Evolutionary conservation across 106 monocot species (phyloP), one percentile per base, ranked within the genome.

Genomic region (Ottelia alismoides): DNA sequence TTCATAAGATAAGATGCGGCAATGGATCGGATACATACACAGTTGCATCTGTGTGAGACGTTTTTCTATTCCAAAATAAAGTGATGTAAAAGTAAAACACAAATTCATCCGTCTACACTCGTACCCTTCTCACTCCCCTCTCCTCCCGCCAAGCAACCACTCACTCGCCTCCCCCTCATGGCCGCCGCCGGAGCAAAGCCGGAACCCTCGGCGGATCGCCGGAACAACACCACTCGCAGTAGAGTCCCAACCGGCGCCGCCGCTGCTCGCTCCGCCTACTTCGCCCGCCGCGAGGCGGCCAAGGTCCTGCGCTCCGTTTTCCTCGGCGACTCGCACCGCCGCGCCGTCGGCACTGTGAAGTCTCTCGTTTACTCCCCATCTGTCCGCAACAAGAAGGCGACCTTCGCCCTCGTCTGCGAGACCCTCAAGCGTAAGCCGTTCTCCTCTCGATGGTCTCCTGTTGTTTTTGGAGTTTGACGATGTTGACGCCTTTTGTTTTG

Each of bases 241-340:
- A 26, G 55, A 31, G 31, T 7, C 18, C 6, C 3, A 28, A 51
- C 4, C 20, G 27, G 28, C 45, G 45, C 19, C 51, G 74, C 70
- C 45, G 66, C 66, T 17, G 84, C 74, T 50, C 68, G 96, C 0
- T 70, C 96, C 19, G 83, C 87, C 30, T 77, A 77, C 76, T 93
- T 93, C 59, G 92, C 92, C 9, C 69, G 96, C 58, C 69, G 96
- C 27, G 96, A 98, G 76, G 96, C 96, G 32, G 96, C 94, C 24
- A 67, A 46, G 69, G 90, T 98, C 30, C 79, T 98, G 47, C 72
- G 74, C 23, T 53, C 40, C 30, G 93, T 86, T 32, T 79, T 98
- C 5, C 77, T 62, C 11, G 90, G 82, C 24, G 98, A 90, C 35
- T 82, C 90, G 11, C 60, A 70, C 31, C 68, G 85, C 48, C 76